Evolutionary conservation across 2,329 filamentous ascomycete genomes (phyloP).

Genomic region (Colletotrichum spinosum): DNA sequence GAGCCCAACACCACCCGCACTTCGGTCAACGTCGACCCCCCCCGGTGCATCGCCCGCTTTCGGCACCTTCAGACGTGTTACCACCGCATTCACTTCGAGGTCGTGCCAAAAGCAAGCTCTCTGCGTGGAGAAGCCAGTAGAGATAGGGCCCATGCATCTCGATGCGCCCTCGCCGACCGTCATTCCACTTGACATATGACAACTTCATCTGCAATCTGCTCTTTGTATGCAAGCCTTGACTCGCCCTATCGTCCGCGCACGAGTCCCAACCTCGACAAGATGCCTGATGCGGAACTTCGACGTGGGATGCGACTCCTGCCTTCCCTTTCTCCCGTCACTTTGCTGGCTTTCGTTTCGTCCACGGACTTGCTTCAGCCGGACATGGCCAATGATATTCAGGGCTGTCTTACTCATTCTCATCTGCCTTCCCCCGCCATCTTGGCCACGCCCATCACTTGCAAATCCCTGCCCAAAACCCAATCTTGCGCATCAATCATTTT

Average conservation of each 20-base stretch:
- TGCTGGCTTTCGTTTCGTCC: background rate
- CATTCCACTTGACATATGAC: conserved; percentile 1
- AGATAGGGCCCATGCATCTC: conserved; percentile 4
- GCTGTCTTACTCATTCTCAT: conserved; percentile 13
- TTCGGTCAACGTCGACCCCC: conserved; percentile 21
- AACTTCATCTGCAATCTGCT: background rate
- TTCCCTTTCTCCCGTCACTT: background rate
- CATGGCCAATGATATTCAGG: conserved; percentile 30
- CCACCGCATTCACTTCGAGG: conserved; percentile 11
- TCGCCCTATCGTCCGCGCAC: conserved; percentile 7
- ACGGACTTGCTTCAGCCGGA: conserved; percentile 9
- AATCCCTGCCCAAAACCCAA: conserved; percentile 13
- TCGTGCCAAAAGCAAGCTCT: conserved; percentile 12
- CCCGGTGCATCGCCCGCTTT: conserved; percentile 33
- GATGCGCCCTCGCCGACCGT: conserved; percentile 1
- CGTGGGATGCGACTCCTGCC: background rate
- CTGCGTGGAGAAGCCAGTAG: background rate
- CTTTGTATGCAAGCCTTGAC: background rate
- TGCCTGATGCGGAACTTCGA: background rate
- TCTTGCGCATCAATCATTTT: conserved; percentile 15
- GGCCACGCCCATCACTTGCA: conserved; percentile 15
- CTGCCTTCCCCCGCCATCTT: conserved; percentile 30
- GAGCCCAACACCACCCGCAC: conserved; percentile 10
- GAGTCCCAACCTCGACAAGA: background rate
- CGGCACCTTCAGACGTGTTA: conserved; percentile 27